A percentile compares a stretch with the other conserved stretches of the same genome.
phyloP scores from a whole-genome alignment of 257 asterid genomes.

The Plantago major region DNA sequence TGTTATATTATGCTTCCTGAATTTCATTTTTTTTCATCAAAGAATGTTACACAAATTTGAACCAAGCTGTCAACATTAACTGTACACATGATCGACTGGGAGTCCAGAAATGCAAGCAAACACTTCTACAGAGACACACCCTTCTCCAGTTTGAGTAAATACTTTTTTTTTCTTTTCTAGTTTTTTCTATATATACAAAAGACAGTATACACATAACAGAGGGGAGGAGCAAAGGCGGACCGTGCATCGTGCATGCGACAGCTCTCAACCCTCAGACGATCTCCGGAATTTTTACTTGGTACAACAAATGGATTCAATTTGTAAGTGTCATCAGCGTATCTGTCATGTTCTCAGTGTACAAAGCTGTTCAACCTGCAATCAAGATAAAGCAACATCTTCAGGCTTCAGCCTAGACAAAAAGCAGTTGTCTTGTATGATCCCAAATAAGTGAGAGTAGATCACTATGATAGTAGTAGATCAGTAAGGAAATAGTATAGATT shows the following conservation, averaged over 20 bases:
- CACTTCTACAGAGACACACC: slow-evolving; percentile 18
- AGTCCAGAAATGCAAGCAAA: slow-evolving; percentile 22
- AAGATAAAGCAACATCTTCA: background rate
- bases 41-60: slow-evolving; percentile 34
- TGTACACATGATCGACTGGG: slow-evolving; percentile 33
- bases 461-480: background rate
- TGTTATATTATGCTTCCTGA: slow-evolving; percentile 15
- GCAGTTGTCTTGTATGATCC: no score
- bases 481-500: no score
- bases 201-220: slow-evolving; percentile 21
- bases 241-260: slow-evolving; percentile 8
- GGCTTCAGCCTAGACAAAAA: background rate
- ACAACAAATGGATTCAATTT: slow-evolving; percentile 15
- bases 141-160: slow-evolving; percentile 16
- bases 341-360: slow-evolving; percentile 5
- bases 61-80: slow-evolving; percentile 21
- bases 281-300: slow-evolving; percentile 16
- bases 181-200: slow-evolving; percentile 30
- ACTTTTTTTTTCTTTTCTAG: background rate
- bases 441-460: slow-evolving; percentile 6
- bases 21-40: slow-evolving; percentile 16
- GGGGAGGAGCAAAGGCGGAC: slow-evolving; percentile 14
- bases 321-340: slow-evolving; percentile 4
- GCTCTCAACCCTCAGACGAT: slow-evolving; percentile 11
- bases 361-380: slow-evolving; percentile 31